Conservation (phyloP, 1,139 yeast genomes). For the Candida anutae region DNA sequence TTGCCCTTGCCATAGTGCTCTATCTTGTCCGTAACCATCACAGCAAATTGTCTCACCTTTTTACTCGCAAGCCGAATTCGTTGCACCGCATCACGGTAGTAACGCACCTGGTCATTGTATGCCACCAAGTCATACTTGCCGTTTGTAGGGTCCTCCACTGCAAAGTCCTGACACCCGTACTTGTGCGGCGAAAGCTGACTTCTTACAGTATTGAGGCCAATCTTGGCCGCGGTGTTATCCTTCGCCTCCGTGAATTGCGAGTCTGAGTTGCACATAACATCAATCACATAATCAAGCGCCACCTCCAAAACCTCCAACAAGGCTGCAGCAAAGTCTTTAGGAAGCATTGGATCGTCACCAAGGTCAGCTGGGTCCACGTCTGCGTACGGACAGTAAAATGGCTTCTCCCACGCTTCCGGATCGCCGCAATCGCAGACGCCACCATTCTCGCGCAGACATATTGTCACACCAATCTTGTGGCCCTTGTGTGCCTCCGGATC, state of each 20-base stretch:
- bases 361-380: constrained; percentile 3
- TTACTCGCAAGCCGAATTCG: constrained; percentile 58
- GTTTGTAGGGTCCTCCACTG: constrained; percentile 33
- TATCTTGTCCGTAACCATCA: constrained; percentile 62
- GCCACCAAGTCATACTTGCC: constrained; percentile 50
- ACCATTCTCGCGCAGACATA: constrained; percentile 75
- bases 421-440: constrained; percentile 75
- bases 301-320: constrained; percentile 42
- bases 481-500: constrained; percentile 63
- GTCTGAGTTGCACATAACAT: constrained; percentile 49
- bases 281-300: constrained; percentile 67
- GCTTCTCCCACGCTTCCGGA: constrained; percentile 49
- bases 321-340: constrained; percentile 25
- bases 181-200: constrained; percentile 24
- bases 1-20: constrained; percentile 63
- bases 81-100: constrained; percentile 65
- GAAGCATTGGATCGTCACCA: constrained; percentile 14
- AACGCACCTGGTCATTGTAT: constrained; percentile 77
- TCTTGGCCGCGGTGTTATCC: constrained; percentile 13
- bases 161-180: constrained; percentile 18
- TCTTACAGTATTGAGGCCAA: constrained; percentile 19
- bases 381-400: constrained; percentile 23
- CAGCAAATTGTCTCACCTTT: constrained; percentile 60
- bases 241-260: constrained; percentile 25
- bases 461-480: constrained; percentile 67